Evolutionary conservation across 129 eudicot genomes (phyloP).

Genomic region (Arctium minus): DNA sequence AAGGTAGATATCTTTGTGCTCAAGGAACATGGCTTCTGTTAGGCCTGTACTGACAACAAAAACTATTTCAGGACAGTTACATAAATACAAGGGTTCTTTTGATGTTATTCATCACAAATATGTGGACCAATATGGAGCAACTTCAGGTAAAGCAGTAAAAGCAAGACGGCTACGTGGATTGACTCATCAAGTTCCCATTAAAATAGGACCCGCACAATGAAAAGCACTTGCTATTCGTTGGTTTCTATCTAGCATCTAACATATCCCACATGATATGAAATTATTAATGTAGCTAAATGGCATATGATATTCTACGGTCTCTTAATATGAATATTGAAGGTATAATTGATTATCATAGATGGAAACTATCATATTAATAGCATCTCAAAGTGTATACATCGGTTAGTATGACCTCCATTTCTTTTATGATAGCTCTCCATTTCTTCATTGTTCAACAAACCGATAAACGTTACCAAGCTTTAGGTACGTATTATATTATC

Average conservation of each 20-base stretch:
- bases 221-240: neutral
- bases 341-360: neutral
- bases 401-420: too few species aligned
- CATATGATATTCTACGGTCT: neutral
- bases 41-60: conserved; percentile 49
- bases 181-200: neutral
- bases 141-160: neutral
- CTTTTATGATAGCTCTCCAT: too few species aligned
- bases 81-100: neutral
- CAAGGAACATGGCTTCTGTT: conserved; percentile 78
- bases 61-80: neutral
- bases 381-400: neutral
- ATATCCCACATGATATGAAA: neutral
- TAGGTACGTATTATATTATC: neutral
- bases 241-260: neutral
- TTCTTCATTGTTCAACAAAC: neutral
- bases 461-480: neutral
- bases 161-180: neutral
- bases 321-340: neutral
- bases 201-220: neutral
- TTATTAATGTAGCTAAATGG: neutral
- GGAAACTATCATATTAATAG: neutral
- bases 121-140: neutral
- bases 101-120: neutral
- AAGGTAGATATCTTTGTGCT: conserved; percentile 76